Evolutionary conservation across 2,329 filamentous ascomycete genomes (phyloP).

Genomic region (Rutstroemia sp.): DNA sequence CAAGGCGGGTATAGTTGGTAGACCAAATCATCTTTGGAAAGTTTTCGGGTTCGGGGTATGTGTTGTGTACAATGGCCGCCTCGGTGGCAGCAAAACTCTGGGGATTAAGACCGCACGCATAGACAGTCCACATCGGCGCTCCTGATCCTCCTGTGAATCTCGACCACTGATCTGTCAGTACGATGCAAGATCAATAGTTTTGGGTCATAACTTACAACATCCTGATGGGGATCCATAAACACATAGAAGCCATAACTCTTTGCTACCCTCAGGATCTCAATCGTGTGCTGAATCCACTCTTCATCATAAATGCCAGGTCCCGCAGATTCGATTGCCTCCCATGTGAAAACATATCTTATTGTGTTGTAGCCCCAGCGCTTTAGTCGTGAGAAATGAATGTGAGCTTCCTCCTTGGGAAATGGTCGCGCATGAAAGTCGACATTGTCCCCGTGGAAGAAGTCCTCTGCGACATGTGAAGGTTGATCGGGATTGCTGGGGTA

Average conservation of each 20-base stretch:
- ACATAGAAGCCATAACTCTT: constrained; percentile 91
- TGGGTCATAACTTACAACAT: constrained; percentile 61
- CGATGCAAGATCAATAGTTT: neutral
- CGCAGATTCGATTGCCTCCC: constrained; percentile 94
- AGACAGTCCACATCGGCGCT: constrained; percentile 95
- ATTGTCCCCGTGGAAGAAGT: constrained; percentile 89
- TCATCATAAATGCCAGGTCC: constrained; percentile 92
- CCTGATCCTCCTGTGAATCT: constrained; percentile 90
- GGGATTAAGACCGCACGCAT: constrained; percentile 87
- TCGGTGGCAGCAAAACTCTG: constrained; percentile 78
- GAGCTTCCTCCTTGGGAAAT: constrained; percentile 75
- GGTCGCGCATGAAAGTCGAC: constrained; percentile 85
- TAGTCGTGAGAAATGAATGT: constrained; percentile 77
- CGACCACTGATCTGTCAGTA: constrained; percentile 58
- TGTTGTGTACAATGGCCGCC: constrained; percentile 92
- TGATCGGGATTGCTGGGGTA: constrained; percentile 73
- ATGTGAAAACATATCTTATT: constrained; percentile 94
- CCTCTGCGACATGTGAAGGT: constrained; percentile 68
- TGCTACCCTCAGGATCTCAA: constrained; percentile 73
- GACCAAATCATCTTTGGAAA: constrained; percentile 99
- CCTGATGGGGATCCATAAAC: constrained; percentile 98
- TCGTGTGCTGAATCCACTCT: constrained; percentile 85
- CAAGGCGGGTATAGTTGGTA: constrained; percentile 88
- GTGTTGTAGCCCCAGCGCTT: constrained; percentile 92
- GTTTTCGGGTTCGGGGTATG: constrained; percentile 71